Evolutionary conservation across 192 early-diverging fungal species (phyloP).

Genomic region (Linnemannia hyalina): DNA sequence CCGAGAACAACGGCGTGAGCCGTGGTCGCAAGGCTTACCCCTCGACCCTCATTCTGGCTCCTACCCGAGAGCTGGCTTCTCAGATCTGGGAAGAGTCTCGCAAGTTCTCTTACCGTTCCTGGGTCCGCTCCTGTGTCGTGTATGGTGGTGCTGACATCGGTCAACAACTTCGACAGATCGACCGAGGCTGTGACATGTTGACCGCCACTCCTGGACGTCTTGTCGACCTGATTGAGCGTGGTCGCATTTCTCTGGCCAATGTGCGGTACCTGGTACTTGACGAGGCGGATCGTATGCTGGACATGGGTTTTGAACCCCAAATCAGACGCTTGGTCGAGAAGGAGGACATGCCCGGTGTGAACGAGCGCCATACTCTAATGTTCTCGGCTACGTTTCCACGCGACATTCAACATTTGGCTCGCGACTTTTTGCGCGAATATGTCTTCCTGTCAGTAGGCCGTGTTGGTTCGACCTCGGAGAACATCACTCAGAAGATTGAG

Average conservation of each 20-base stretch:
- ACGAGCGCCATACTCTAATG: constrained; percentile 92
- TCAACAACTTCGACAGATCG: constrained; percentile 87
- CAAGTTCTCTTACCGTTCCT: constrained; percentile 87
- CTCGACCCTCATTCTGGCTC: constrained; percentile 85
- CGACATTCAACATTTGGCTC: constrained; percentile 86
- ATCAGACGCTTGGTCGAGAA: constrained; percentile 89
- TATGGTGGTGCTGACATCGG: constrained; percentile 96
- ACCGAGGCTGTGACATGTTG: constrained; percentile 92
- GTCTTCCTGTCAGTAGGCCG: constrained; percentile 91
- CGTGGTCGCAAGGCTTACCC: constrained; percentile 82
- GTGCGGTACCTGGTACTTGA: constrained; percentile 93
- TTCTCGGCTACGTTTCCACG: constrained; percentile 95
- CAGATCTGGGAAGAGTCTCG: constrained; percentile 94
- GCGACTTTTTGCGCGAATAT: constrained; percentile 85
- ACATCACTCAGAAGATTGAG: constrained; percentile 93
- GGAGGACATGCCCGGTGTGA: constrained; percentile 76
- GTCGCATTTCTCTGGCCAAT: constrained; percentile 77
- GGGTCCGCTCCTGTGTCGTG: constrained; percentile 92
- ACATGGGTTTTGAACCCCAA: constrained; percentile 93
- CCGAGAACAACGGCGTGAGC: constrained; percentile 63
- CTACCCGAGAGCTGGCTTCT: constrained; percentile 95
- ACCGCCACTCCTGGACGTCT: constrained; percentile 97
- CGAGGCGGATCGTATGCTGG: constrained; percentile 97
- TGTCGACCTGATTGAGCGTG: constrained; percentile 91
- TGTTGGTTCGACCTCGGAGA: constrained; percentile 95